Percentiles rank a stretch among this genome's conserved stretches.
Conservation (phyloP, 129 eudicot species). For the Escallonia herrerae region DNA sequence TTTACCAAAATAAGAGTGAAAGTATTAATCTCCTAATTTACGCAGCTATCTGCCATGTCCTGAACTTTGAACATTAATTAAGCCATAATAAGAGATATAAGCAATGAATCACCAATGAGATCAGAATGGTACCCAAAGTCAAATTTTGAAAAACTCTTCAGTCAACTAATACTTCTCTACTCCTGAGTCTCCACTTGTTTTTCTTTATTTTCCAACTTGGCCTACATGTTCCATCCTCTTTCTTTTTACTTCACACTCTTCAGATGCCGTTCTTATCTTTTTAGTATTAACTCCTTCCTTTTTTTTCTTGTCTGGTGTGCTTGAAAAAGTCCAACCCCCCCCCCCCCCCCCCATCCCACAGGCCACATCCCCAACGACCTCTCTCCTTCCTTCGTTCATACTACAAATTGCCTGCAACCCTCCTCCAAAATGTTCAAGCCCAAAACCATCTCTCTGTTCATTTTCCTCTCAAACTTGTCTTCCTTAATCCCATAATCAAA, state of each 20-base stretch:
- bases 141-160: not conserved
- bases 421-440: not conserved
- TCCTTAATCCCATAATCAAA: not conserved
- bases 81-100: too few relatives aligned
- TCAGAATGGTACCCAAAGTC: not conserved
- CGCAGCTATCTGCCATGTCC: too few relatives aligned
- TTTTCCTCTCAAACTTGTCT: not conserved
- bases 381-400: not conserved
- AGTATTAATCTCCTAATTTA: too few relatives aligned
- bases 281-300: too few relatives aligned
- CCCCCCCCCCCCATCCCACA: not conserved
- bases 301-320: not conserved
- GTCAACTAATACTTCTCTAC: not conserved
- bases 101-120: not conserved
- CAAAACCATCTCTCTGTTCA: not conserved
- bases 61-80: too few relatives aligned
- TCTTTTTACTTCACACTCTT: not conserved
- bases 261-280: not conserved
- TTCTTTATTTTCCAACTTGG: too few relatives aligned
- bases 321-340: not conserved
- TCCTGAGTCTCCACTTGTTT: not conserved
- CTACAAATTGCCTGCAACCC: not conserved
- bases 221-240: not conserved
- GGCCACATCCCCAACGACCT: not conserved
- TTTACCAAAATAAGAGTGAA: too few relatives aligned